These are phyloP conservation scores for Mycena vitilis DNA, from an alignment of 768 basidiomycete species.

Conservation along the genomic window DNA sequence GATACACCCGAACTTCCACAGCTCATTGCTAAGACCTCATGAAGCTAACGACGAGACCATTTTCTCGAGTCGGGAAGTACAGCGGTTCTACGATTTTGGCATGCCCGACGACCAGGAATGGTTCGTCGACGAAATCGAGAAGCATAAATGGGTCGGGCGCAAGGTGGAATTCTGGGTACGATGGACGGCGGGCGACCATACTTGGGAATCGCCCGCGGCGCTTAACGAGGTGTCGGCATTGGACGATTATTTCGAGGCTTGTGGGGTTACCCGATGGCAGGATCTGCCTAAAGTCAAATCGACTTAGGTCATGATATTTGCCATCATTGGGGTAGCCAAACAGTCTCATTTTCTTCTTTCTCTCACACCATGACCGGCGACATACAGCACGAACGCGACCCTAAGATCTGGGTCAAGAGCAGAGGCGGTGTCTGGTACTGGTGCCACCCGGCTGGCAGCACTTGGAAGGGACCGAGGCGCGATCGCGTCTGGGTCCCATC, in stretches of 20 bases:
- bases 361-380: no score
- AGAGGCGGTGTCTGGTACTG: no score
- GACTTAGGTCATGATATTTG: not conserved
- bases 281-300: not conserved
- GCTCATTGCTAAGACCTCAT: not conserved
- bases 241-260: slow-evolving; percentile 5
- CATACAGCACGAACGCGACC: no score
- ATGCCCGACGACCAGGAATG: not conserved
- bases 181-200: slow-evolving; percentile 7
- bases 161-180: not conserved
- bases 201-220: not conserved
- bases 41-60: not conserved
- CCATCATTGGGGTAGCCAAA: not conserved
- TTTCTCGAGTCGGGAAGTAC: not conserved
- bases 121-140: not conserved
- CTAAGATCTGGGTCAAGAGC: no score
- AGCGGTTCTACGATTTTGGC: not conserved
- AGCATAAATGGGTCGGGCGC: not conserved
- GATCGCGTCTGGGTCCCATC: no score
- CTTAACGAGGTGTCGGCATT: not conserved
- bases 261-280: not conserved
- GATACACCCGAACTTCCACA: not conserved
- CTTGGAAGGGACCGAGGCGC: no score
- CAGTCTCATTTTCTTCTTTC: not conserved
- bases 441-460: no score